Base-by-base conservation (phyloP, 179 eudicot genomes). In the Amaranthus tricolor region DNA sequence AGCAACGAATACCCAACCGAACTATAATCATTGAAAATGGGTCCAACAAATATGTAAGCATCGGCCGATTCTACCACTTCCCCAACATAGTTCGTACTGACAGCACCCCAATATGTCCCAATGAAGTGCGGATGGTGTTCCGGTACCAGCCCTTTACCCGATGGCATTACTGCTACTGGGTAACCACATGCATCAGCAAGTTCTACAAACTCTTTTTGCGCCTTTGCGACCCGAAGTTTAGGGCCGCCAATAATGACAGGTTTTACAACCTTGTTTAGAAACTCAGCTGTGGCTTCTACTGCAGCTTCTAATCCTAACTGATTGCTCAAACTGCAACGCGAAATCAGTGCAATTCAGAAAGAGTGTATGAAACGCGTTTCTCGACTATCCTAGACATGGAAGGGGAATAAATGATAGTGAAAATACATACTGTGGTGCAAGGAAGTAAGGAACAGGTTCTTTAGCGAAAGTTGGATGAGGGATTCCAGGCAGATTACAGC, bases 81-180 rank as follows among this genome's bases (percentile, higher is more conserved):
- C 67, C 91, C 91, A 44, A 85, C 87, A 66, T 71, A 91, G 69
- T 75, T 75, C 57, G 88, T 86, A 50, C 91, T 89, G 4, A 91
- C 93, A 6, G 96, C 96, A 20, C 96, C 96, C 96, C 93, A 89
- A 51, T 89, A 91, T 6, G 96, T 91, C 44, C 96, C 93, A 6
- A 91, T 86, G 66, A 89, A 91, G 43, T 89, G 85, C 5, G 89
- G 90, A 66, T 85, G 92, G 57, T 83, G 78, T 77, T 91, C 97
- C 0, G 89, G 87, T 31, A 89, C 89, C 21, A 91, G 76, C 64
- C 97, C 97, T 78, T 91, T 91, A 48, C 82, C 92, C 6, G 94
- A 79, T 43, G 94, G 97, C 90, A 86, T 88, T 69, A 89, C 78
- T n/a, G 97, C 89, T 71, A 91, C 66, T 31, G 97, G 94, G 72